phyloP scores from a whole-genome alignment of 371 early-diverging fungal genomes.

The Capillidium heterosporum region DNA sequence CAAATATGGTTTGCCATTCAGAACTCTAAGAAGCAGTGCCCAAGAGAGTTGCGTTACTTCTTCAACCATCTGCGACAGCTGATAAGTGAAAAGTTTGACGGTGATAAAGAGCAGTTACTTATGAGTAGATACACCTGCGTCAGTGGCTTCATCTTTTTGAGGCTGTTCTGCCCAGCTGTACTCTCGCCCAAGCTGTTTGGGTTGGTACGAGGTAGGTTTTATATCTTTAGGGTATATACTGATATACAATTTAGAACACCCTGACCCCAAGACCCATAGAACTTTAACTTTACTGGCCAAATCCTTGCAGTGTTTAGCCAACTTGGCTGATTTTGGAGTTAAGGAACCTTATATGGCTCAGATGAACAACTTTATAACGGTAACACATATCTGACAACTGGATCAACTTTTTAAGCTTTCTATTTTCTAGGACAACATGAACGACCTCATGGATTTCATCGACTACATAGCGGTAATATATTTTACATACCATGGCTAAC shows the following conservation, averaged over 20 bases:
- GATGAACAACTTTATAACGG: conserved; percentile 33
- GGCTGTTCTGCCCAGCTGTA: conserved; percentile 71
- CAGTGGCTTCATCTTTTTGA: conserved; percentile 63
- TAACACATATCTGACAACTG: conserved; percentile 10
- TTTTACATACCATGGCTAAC: neutral
- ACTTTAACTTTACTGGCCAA: conserved; percentile 64
- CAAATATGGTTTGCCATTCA: conserved; percentile 25
- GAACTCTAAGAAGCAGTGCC: conserved; percentile 16
- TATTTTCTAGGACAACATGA: conserved; percentile 22
- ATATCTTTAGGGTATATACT: neutral
- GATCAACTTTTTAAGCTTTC: no score
- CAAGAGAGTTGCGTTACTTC: conserved; percentile 23
- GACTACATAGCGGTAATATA: conserved; percentile 20
- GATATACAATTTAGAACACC: conserved; percentile 21
- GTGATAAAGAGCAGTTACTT: neutral
- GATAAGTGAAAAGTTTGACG: conserved; percentile 14
- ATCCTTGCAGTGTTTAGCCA: conserved; percentile 59
- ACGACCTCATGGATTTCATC: conserved; percentile 22
- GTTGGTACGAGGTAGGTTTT: conserved; percentile 26
- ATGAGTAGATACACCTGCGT: neutral
- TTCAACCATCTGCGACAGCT: conserved; percentile 28
- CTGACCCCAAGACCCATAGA: conserved; percentile 38
- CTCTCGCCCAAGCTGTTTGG: conserved; percentile 63
- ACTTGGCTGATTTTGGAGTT: conserved; percentile 41
- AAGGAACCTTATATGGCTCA: conserved; percentile 68